Evolutionary conservation across 2,329 filamentous ascomycete species (phyloP).

Genomic region (Penicillium thymicola): DNA sequence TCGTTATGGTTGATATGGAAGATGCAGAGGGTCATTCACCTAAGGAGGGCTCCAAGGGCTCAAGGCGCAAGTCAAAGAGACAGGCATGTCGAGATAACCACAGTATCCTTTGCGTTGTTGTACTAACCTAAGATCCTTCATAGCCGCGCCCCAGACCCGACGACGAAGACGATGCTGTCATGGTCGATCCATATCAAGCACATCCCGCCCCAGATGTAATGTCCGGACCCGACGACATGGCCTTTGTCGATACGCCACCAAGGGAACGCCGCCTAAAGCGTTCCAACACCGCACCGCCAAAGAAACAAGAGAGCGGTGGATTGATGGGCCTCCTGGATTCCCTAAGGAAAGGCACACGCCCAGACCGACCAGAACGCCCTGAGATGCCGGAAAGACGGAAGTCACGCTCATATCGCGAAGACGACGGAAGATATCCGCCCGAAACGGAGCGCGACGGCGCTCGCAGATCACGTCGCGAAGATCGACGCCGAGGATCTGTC

Average conservation of each 20-base stretch:
- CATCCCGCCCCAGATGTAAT: conserved; percentile 45
- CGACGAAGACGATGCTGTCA: conserved; percentile 51
- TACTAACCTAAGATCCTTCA: neutral
- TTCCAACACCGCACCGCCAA: conserved; percentile 59
- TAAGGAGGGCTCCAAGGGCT: conserved; percentile 34
- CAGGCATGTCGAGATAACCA: conserved; percentile 28
- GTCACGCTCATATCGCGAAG: conserved; percentile 38
- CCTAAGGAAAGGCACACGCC: conserved; percentile 32
- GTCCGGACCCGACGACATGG: conserved; percentile 50
- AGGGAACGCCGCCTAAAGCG: conserved; percentile 56
- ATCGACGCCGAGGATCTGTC: conserved; percentile 39
- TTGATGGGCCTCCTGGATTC: conserved; percentile 63
- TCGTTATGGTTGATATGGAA: conserved; percentile 56
- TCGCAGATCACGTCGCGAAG: conserved; percentile 35
- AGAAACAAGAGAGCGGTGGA: conserved; percentile 55
- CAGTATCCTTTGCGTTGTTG: neutral
- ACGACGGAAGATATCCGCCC: conserved; percentile 31
- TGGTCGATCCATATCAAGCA: conserved; percentile 50
- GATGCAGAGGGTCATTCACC: conserved; percentile 34
- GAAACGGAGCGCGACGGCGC: conserved; percentile 38
- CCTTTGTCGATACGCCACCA: conserved; percentile 50
- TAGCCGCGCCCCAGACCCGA: conserved; percentile 35
- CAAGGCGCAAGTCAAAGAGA: conserved; percentile 37
- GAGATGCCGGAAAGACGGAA: conserved; percentile 38
- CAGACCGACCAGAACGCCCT: conserved; percentile 4